Base-by-base conservation (phyloP, 225 moss, liverwort and hornwort genomes). In the Marchantia polymorpha region DNA sequence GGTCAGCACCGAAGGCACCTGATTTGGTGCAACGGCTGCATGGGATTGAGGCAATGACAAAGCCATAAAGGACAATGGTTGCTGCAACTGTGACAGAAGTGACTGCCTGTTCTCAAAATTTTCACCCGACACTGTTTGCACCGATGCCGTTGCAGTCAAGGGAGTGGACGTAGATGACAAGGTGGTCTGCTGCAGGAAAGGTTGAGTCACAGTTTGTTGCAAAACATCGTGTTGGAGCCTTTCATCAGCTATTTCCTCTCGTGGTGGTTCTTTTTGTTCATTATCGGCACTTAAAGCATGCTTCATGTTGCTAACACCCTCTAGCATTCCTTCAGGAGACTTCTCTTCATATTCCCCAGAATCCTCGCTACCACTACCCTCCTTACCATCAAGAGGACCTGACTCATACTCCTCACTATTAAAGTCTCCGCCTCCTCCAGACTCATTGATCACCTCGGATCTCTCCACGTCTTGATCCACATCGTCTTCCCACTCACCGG, bases 21-120 rank as follows among this genome's bases (percentile, higher is more conserved):
- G 91, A 59, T 88, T 77, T 39, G 92, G 75, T 16, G 84, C 56
- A 65, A 82, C 74, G 59, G 77, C 51, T 56, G 84, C 82, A 23
- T 91, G 86, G 72, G 82, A 81, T 70, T 85, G 92, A 55, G 90
- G 82, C 73, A 85, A 77, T 72, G 92, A 86, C 13, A 92, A 80
- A 78, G 89, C 84, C 88, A 92, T 90, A 77, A 91, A 92, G 77
- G 92, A 89, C 78, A 92, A 81, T 11, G 96, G 86, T 47, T 84
- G 89, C 84, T 90, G 89, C 74, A 82, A 79, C 50, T 91, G 88
- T 75, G 87, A 82, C 23, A 76, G 69, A 80, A 81, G 49, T 54
- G 79, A 49, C 20, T 79, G 83, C 30, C 77, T 78, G 70, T 77
- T 76, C 75, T 88, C 89, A 80, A 77, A 89, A 47, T 66, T 80